Evolutionary conservation across 1,139 yeast genomes (phyloP), one percentile per base, ranked within the genome.

Genomic region (Protomyces lactucae-debilis): DNA sequence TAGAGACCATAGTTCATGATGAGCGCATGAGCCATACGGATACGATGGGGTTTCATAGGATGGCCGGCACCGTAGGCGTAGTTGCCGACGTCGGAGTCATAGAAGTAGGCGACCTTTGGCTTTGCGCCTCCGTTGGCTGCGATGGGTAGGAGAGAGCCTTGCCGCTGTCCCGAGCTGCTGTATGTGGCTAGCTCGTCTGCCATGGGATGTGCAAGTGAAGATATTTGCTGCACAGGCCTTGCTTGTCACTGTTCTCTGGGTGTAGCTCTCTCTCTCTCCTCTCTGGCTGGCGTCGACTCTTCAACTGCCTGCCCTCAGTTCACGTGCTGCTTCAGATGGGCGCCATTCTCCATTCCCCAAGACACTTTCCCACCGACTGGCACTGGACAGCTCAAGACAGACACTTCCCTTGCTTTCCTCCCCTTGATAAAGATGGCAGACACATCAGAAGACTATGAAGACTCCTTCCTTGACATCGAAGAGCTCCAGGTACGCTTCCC

Each of bases 41-140:
- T 92, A 75, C 98, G 85, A 75, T 92, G 97, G 35, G 98, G 98
- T 73, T 92, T 92, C 98, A 92, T 92, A 57, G 97, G 97, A 81
- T 93, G 99, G 36, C 97, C 97, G 9, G 97, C 95, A 67, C 98
- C 98, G 75, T 93, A 93, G 55, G 97, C 96, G 76, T 92, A 93
- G 77, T 93, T 93, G 45, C 98, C 98, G 60, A 93, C 96, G 75
- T 93, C 98, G 52, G 96, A 68, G 57, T 68, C 70, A 48, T 68
- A 68, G 53, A 68, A 68, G 51, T 68, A 68, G 18, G 70, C 70
- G 32, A 68, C 69, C 16, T 68, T 68, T 64, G 53, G 64, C 43
- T 53, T 60, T 25, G 55, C 35, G 21, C 52, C 57, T n/a, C 66
- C 66, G 23, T 64, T 64, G 36, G 61, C 51, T 25, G 66, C 66